Base-by-base conservation (phyloP, 225 moss, liverwort and hornwort species). In the Polytrichum formosum region DNA sequence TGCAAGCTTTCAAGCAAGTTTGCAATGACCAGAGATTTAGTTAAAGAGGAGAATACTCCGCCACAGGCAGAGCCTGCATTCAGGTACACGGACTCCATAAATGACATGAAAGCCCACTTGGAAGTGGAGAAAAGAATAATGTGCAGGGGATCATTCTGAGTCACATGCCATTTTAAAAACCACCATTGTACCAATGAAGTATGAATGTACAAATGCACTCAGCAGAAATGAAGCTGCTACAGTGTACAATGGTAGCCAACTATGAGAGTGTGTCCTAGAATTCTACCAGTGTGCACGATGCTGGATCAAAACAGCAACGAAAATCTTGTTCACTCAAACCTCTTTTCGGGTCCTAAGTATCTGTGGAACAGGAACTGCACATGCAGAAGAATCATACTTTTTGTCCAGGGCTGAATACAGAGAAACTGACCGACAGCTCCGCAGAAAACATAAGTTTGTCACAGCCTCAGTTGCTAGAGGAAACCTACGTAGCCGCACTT, bases 191-290 rank as follows among this genome's bases (percentile, higher is more conserved):
- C 76, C 65, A 16, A 63, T 70, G 61, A 69, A 66, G 74, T 74
- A 69, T 80, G 83, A 87, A 87, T 87, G 83, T 87, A 87, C 83
- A 87, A 78, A 83, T 71, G 80, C 81, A 81, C 76, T 72, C 67
- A 76, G 78, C 65, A 80, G 73, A 70, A 74, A 73, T 72, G 71
- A 83, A 86, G 77, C 75, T 70, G 80, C 75, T 74, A 75, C 80
- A 80, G 74, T 79, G 46, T 46, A 46, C 46, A 79, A 86, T 80
- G 77, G 82, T 73, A 81, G 76, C 77, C 77, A 61, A 73, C 83
- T 87, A 83, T 31, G 58, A 58, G 58, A 20, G 20, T 74, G 69
- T 73, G 72, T 78, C 71, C 83, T 78, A 81, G 71, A 78, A 76
- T 78, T 72, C 81, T 83, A 81, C 73, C 78, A 77, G 74, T 77